phyloP scores from a whole-genome alignment of 1,284 basidiomycete genomes.

The Gymnopus androsaceus region DNA sequence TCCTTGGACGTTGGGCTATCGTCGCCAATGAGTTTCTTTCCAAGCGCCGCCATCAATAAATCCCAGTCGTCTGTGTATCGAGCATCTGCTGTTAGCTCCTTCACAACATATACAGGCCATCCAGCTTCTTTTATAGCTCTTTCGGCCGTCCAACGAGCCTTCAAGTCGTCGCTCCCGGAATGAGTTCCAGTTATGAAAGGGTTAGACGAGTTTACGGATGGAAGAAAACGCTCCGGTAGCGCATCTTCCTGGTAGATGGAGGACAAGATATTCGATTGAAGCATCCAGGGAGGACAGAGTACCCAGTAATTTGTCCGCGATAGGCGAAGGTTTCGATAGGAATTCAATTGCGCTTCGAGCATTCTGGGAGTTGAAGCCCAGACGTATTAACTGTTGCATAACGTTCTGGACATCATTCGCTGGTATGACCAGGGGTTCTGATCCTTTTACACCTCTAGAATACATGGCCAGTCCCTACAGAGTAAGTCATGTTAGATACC shows the following conservation, averaged over 20 bases:
- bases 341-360: slow-evolving; percentile 50
- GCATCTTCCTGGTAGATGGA: slow-evolving; percentile 81
- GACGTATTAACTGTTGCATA: slow-evolving; percentile 45
- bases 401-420: slow-evolving; percentile 45
- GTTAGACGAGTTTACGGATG: slow-evolving; percentile 65
- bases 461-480: slow-evolving; percentile 53
- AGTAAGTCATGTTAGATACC: background rate
- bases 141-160: slow-evolving; percentile 82
- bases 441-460: slow-evolving; percentile 52
- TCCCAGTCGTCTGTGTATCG: slow-evolving; percentile 49
- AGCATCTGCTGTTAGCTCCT: slow-evolving; percentile 46
- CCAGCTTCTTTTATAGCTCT: slow-evolving; percentile 84
- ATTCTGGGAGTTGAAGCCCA: slow-evolving; percentile 63
- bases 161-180: slow-evolving; percentile 64
- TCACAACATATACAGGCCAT: slow-evolving; percentile 76
- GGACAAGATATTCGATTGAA: slow-evolving; percentile 73
- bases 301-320: slow-evolving; percentile 52
- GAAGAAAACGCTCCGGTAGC: slow-evolving; percentile 65
- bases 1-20: slow-evolving; percentile 22
- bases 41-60: slow-evolving; percentile 51
- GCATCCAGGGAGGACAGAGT: slow-evolving; percentile 60
- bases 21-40: slow-evolving; percentile 47
- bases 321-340: slow-evolving; percentile 52
- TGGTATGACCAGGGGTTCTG: slow-evolving; percentile 43
- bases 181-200: slow-evolving; percentile 67